These are phyloP conservation scores for Chondrostereum purpureum DNA, from an alignment of 1,284 basidiomycete species.

Conservation along the genomic window DNA sequence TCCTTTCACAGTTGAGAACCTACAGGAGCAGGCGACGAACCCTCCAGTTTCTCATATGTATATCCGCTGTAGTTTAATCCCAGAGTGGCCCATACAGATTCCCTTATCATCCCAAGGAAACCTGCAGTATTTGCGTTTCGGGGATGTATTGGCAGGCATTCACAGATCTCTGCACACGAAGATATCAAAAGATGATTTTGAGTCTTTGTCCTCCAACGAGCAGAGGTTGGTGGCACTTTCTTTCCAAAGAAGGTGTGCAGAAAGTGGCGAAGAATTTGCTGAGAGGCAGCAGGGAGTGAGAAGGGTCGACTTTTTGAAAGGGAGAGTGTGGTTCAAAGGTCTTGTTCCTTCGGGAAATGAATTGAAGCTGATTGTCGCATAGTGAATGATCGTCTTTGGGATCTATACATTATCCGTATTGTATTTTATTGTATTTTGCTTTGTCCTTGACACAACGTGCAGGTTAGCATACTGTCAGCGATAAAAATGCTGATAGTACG, in stretches of 20 bases:
- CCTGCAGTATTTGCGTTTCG: constrained; percentile 3
- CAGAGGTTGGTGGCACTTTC: constrained; percentile 10
- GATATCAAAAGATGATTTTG: constrained; percentile 14
- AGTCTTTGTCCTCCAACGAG: constrained; percentile 5
- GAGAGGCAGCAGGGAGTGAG: constrained; percentile 14
- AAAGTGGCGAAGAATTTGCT: constrained; percentile 6
- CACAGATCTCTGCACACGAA: constrained; percentile 12
- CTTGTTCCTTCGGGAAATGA: constrained; percentile 5
- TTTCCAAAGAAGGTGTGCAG: constrained; percentile 12
- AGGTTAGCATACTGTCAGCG: no score
- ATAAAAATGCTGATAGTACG: no score
- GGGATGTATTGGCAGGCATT: constrained; percentile 12
- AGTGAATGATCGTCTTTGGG: no score
- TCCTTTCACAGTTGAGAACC: constrained; percentile 34
- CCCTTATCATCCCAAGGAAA: constrained; percentile 13
- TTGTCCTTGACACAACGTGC: no score
- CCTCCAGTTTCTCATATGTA: constrained; percentile 50
- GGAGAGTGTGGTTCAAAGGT: constrained; percentile 14
- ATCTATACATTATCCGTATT: no score
- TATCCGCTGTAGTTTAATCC: constrained; percentile 50
- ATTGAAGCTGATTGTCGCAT: not conserved
- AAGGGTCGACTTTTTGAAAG: constrained; percentile 15
- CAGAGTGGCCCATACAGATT: constrained; percentile 52
- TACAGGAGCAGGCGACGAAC: constrained; percentile 47
- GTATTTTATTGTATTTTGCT: no score